These are phyloP conservation scores for Fagopyrum esculentum DNA, from an alignment of 148 eudicot genomes.

Conservation along the genomic window DNA sequence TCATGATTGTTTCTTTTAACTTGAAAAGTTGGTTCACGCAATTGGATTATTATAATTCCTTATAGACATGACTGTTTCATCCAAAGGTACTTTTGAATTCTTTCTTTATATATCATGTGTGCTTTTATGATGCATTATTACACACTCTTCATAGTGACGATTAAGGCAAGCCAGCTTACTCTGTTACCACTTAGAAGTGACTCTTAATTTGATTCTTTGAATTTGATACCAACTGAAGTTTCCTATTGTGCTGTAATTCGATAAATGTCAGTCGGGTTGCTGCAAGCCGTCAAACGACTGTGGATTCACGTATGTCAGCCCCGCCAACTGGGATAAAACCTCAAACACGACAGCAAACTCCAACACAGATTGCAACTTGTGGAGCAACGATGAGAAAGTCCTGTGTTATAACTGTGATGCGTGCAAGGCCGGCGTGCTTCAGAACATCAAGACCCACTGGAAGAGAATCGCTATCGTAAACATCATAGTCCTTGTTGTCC, in stretches of 20 bases:
- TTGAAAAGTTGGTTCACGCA: too few relatives aligned
- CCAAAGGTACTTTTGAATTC: neutral
- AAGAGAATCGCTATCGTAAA: constrained; percentile 72
- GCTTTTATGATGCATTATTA: neutral
- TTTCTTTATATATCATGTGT: neutral
- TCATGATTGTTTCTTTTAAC: too few relatives aligned
- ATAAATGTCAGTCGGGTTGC: constrained; percentile 72
- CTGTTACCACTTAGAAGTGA: neutral
- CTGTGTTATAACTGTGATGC: constrained; percentile 76
- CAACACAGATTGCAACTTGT: constrained; percentile 49
- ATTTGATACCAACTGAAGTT: neutral
- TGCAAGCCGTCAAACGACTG: constrained; percentile 79
- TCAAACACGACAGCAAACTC: neutral
- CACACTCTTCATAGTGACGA: neutral
- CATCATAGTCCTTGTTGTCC: constrained; percentile 58
- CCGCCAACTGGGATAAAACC: constrained; percentile 53
- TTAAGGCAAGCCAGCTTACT: neutral
- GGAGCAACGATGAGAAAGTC: constrained; percentile 42
- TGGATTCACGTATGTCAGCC: constrained; percentile 41
- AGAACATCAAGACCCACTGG: constrained; percentile 83
- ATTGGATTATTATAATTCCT: too few relatives aligned
- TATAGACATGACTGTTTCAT: too few relatives aligned
- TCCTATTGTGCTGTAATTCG: neutral
- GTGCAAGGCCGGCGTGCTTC: constrained; percentile 87
- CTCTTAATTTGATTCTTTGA: neutral